These are phyloP conservation scores for Cutaneotrichosporon mucoides DNA, from an alignment of 1,284 basidiomycete genomes.

Conservation along the genomic window DNA sequence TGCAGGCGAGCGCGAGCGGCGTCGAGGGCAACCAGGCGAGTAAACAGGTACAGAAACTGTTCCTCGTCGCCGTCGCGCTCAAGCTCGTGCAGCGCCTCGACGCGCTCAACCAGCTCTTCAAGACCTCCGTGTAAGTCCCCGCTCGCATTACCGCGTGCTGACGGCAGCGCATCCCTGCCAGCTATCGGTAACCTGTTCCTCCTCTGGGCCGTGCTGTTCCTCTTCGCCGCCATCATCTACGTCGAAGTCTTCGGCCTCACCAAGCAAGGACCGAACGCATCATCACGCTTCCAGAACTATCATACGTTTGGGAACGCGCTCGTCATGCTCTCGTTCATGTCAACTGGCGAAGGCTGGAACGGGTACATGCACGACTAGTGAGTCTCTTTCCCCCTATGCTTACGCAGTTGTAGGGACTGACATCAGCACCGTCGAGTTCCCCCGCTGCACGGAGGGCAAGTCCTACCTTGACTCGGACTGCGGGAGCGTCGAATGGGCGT, in stretches of 20 bases:
- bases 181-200: constrained; percentile 80
- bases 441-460: constrained; percentile 65
- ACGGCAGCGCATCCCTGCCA: constrained; percentile 71
- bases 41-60: constrained; percentile 83
- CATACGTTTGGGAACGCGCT: constrained; percentile 72
- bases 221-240: constrained; percentile 87
- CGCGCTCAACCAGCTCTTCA: constrained; percentile 91
- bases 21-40: constrained; percentile 31
- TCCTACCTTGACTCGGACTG: constrained; percentile 77
- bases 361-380: constrained; percentile 92
- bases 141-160: background rate
- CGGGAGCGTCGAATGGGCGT: constrained; percentile 80
- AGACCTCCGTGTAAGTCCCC: constrained; percentile 77
- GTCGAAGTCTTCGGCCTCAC: constrained; percentile 92
- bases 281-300: constrained; percentile 74
- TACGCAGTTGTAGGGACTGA: background rate
- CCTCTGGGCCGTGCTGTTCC: constrained; percentile 86
- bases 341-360: constrained; percentile 55
- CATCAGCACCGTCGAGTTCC: constrained; percentile 66
- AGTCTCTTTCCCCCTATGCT: constrained; percentile 34
- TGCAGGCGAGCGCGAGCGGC: constrained; percentile 50
- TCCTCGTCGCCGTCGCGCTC: constrained; percentile 87
- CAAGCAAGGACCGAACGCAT: constrained; percentile 68
- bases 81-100: constrained; percentile 90
- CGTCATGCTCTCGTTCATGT: constrained; percentile 70